Evolutionary conservation across 768 basidiomycete genomes (phyloP).

Genomic region (Mycena vulgaris): DNA sequence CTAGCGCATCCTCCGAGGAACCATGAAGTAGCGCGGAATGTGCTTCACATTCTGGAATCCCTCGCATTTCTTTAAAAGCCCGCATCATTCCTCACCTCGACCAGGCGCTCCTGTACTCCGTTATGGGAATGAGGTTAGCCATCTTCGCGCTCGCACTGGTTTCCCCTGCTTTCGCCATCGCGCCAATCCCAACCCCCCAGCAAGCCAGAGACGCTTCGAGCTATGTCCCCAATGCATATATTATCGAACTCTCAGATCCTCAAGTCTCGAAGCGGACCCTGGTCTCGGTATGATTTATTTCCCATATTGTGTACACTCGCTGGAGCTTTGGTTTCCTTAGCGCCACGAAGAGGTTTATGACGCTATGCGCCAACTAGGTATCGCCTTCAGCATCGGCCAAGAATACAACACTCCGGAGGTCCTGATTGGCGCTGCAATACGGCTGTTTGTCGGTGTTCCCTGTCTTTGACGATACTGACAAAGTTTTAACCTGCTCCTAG

Average conservation of each 20-base stretch:
- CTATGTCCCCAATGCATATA: slow-evolving; percentile 30
- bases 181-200: slow-evolving; percentile 20
- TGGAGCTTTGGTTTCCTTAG: slow-evolving; percentile 34
- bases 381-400: slow-evolving; percentile 46
- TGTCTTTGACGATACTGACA: neutral
- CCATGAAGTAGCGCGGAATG: neutral
- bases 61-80: slow-evolving; percentile 2
- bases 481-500: slow-evolving; percentile 8
- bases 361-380: slow-evolving; percentile 43
- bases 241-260: slow-evolving; percentile 23
- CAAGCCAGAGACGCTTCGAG: slow-evolving; percentile 19
- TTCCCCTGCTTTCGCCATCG: slow-evolving; percentile 17
- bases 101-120: slow-evolving; percentile 2
- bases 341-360: slow-evolving; percentile 54
- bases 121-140: slow-evolving; percentile 3
- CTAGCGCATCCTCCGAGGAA: slow-evolving; percentile 7
- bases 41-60: slow-evolving; percentile 28
- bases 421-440: slow-evolving; percentile 59
- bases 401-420: slow-evolving; percentile 56
- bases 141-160: slow-evolving; percentile 13
- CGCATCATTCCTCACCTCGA: slow-evolving; percentile 2
- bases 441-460: slow-evolving; percentile 46
- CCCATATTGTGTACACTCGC: neutral
- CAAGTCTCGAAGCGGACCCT: slow-evolving; percentile 8
- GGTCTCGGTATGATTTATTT: slow-evolving; percentile 14